Conservation (phyloP, 2,329 filamentous ascomycete species). For the Pseudogymnoascus sp. region DNA sequence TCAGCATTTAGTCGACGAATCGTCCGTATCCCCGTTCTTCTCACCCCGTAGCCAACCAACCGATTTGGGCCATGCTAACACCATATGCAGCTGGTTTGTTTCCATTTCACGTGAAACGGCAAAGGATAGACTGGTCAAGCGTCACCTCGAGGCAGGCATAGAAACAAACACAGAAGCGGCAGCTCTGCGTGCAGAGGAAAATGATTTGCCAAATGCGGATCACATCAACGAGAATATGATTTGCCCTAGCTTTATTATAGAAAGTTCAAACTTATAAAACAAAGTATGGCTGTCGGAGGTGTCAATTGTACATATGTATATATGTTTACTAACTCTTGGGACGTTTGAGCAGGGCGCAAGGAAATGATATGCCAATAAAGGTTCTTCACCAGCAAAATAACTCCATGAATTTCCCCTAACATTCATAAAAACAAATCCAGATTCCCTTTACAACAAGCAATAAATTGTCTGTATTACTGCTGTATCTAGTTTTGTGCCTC, state of each 20-base stretch:
- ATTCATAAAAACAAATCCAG: no score
- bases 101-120: conserved; percentile 20
- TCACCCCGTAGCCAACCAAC: not conserved
- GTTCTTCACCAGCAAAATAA: no score
- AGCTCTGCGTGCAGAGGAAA: conserved; percentile 20
- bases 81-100: conserved; percentile 24
- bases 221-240: conserved; percentile 22
- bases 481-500: not conserved
- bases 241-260: conserved; percentile 20
- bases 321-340: not conserved
- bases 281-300: not conserved
- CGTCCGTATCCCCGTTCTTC: conserved; percentile 13
- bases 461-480: not conserved
- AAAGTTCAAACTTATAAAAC: conserved; percentile 16
- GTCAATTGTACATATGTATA: not conserved
- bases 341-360: not conserved
- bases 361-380: no score
- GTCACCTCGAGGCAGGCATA: conserved; percentile 25
- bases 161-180: conserved; percentile 22
- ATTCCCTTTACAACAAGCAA: not conserved
- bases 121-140: conserved; percentile 18
- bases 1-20: conserved; percentile 39
- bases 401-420: no score
- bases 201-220: conserved; percentile 27
- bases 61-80: not conserved